These are phyloP conservation scores for Spiromastix sp. DNA, from an alignment of 2,329 filamentous ascomycete species.

Conservation along the genomic window DNA sequence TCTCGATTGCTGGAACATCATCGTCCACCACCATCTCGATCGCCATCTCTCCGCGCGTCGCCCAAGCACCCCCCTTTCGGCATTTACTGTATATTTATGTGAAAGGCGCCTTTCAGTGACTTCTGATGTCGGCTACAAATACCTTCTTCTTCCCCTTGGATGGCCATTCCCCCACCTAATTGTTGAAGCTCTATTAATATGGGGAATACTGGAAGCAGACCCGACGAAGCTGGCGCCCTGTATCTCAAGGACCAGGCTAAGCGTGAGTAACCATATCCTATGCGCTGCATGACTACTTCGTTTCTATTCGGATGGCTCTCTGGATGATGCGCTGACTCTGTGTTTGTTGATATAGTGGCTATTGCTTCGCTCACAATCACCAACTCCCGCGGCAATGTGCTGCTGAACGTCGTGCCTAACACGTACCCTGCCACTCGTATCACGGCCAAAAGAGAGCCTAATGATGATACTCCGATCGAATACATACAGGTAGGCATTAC, in stretches of 20 bases:
- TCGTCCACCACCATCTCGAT: no score
- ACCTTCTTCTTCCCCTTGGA: no score
- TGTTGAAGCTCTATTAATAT: no score
- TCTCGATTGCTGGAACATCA: no score
- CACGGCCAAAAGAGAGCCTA: conserved; percentile 57
- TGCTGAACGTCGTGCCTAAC: conserved; percentile 74
- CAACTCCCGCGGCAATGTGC: conserved; percentile 65
- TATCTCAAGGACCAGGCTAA: conserved; percentile 86
- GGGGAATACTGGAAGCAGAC: conserved; percentile 85
- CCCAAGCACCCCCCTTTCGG: no score
- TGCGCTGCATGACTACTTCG: conserved; percentile 10
- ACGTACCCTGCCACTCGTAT: conserved; percentile 75
- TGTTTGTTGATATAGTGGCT: conserved; percentile 51
- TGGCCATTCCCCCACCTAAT: no score
- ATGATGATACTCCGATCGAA: conserved; percentile 70
- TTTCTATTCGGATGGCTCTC: conserved; percentile 5
- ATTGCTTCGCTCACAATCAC: conserved; percentile 75
- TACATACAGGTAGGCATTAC: conserved; percentile 67
- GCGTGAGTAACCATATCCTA: conserved; percentile 49
- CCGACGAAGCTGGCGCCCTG: conserved; percentile 66
- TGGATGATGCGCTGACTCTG: conserved; percentile 5
- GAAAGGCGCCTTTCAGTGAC: no score
- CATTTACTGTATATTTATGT: no score
- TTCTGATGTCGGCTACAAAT: no score
- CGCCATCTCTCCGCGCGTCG: no score